Evolutionary conservation across 805 yeast species (phyloP), one percentile per base, ranked within the genome.

Genomic region (Candida manassasensis): DNA sequence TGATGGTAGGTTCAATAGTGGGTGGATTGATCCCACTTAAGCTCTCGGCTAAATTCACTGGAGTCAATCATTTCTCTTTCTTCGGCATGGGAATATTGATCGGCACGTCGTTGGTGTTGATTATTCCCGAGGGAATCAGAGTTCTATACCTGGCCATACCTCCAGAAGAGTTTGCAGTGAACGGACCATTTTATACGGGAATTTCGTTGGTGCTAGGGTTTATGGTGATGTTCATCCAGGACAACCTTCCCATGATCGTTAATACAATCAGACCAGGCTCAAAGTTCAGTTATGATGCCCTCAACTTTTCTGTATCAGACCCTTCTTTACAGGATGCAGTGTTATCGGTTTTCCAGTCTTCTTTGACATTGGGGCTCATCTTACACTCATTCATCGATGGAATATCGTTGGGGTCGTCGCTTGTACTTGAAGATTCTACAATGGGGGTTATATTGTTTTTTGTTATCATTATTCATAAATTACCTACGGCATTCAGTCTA

Each of bases 321-420:
- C 21, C 32, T 21, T 21, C 19, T 8, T 24, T 34, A 7, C 34
- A 16, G 21, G 41, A 35, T 8, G 21, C 38, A 3, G 17, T 45
- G 7, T 22, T 36, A 21, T 51, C 68, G 3, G 58, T 73, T 1
- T 34, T 69, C 13, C 47, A 51, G 12, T 58, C 75, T 11, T 59
- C 84, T 1, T 61, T 77, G 2, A 74, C 84, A 0, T 45, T 81
- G 3, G 87, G 88, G 0, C 61, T 84, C 10, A 50, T 81, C 1
- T 62, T 83, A 11, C 94, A 84, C 49, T 75, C 85, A 1, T 47
- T 77, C 2, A 76, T 84, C 2, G 94, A 84, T 47, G 94, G 94
- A 1, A 61, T 84, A 5, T 81, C 87, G 0, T 59, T 84, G 22
- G 87, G 88, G 0, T 73, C 87, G 0, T 68, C 82, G 1, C 64